Evolutionary conservation across 306 rosid species (phyloP).

Genomic region (Castanospermum australe): DNA sequence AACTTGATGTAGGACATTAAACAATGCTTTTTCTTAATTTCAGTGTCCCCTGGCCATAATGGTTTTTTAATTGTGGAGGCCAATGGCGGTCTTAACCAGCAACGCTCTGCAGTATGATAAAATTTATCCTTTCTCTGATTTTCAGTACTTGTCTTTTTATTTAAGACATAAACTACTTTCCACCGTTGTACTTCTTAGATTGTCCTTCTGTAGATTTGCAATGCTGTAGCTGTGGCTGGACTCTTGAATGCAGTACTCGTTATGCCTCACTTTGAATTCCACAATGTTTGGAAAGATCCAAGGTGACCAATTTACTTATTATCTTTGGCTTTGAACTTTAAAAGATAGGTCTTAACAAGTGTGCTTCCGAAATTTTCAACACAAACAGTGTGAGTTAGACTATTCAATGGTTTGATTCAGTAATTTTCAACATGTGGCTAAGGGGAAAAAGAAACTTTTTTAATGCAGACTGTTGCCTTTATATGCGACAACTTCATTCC

Average conservation of each 20-base stretch:
- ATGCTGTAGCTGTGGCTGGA: slow-evolving; percentile 98
- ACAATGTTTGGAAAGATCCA: slow-evolving; percentile 89
- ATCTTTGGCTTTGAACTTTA: not conserved
- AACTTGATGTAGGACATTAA: not conserved
- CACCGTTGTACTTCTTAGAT: not conserved
- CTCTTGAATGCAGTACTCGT: slow-evolving; percentile 82
- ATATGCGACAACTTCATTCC: too few species aligned
- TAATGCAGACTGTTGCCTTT: not conserved
- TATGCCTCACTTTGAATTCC: slow-evolving; percentile 85
- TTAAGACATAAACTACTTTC: not conserved
- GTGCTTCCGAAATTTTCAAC: not conserved
- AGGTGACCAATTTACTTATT: slow-evolving; percentile 50
- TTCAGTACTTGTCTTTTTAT: not conserved
- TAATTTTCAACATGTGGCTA: too few species aligned
- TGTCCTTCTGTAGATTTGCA: slow-evolving; percentile 67
- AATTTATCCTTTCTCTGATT: not conserved
- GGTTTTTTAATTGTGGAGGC: slow-evolving; percentile 91
- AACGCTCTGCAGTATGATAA: slow-evolving; percentile 78
- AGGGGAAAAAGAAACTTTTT: not conserved
- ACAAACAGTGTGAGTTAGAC: not conserved
- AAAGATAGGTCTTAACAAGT: not conserved
- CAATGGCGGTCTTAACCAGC: slow-evolving; percentile 98
- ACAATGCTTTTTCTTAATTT: slow-evolving; percentile 28
- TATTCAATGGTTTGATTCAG: not conserved
- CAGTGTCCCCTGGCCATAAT: slow-evolving; percentile 59